Evolutionary conservation across 345 rosid genomes (phyloP), one percentile per base, ranked within the genome.

Genomic region (Cochlearia excelsa): DNA sequence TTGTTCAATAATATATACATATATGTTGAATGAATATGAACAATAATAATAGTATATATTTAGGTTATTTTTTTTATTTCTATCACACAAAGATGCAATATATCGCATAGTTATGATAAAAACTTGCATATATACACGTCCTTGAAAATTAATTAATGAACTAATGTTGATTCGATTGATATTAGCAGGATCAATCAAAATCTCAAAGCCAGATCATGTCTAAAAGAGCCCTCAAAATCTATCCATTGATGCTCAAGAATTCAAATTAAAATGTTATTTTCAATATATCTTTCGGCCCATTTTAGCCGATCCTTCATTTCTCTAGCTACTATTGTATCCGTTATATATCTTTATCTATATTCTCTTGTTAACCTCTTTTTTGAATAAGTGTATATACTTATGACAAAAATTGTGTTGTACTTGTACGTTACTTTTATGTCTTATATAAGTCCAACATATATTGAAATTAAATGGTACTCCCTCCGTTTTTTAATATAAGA

Each of bases 251-350:
- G 73, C 54, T 31, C 62, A 68, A 68, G 46, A 69, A 54, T 39
- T 54, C 50, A 46, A 30, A 37, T 54, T 52, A 40, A 53, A 59
- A 54, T 47, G 68, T 34, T 43, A 61, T 33, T 68, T 46, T 54
- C 67, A 54, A 47, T 57, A 69, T 54, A 61, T 69, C 26, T 34
- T 47, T 40, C 57, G 67, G 62, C 68, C 68, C 68, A 69, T 54
- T 62, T 61, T 48, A 33, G 46, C 57, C 44, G 51, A n/a, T 69
- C 45, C 40, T 50, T 40, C 62, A 51, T 10, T 11, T 46, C 48
- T 66, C 43, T 39, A 37, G 60, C 49, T 46, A 43, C 23, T 16
- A 16, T 16, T 16, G 23, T 16, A 16, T 16, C 38, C 65, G 37
- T 16, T 16, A 47, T 51, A 29, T 51, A 41, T 55, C 10, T 31